phyloP scores from a whole-genome alignment of 2,329 filamentous ascomycete genomes.

The Colletotrichum eleusines region DNA sequence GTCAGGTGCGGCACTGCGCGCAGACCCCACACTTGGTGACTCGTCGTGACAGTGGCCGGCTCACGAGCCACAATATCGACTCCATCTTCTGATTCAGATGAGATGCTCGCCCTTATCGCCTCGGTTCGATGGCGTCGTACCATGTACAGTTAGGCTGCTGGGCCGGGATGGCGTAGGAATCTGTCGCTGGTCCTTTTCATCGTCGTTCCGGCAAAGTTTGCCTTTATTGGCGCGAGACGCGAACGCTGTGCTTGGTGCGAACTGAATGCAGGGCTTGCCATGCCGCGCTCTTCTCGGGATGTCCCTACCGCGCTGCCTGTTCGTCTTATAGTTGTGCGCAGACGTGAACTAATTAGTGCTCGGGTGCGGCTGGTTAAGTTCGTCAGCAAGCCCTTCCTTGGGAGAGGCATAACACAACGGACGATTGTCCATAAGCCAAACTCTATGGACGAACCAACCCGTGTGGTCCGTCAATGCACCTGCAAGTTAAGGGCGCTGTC shows the following conservation, averaged over 20 bases:
- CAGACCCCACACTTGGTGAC: slow-evolving; percentile 2
- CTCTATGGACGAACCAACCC: slow-evolving; percentile 26
- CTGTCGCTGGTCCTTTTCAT: background rate
- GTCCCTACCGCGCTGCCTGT: slow-evolving; percentile 25
- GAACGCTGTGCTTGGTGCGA: slow-evolving; percentile 20
- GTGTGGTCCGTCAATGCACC: slow-evolving; percentile 36
- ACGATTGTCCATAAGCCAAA: slow-evolving; percentile 34
- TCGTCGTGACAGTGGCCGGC: slow-evolving; percentile 13
- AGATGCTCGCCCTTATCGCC: slow-evolving; percentile 16
- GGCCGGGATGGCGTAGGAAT: background rate
- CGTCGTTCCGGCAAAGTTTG: background rate
- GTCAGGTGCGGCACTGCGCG: slow-evolving; percentile 12
- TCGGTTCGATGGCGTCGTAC: slow-evolving; percentile 17
- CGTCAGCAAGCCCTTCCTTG: slow-evolving; percentile 38
- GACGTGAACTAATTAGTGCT: background rate
- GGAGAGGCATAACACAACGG: slow-evolving; percentile 4
- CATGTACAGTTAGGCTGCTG: slow-evolving; percentile 10
- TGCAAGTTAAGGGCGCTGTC: slow-evolving; percentile 41
- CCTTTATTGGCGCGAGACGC: background rate
- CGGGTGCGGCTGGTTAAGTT: slow-evolving; percentile 18
- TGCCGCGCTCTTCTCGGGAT: slow-evolving; percentile 20
- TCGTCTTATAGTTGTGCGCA: slow-evolving; percentile 32
- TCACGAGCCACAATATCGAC: slow-evolving; percentile 28
- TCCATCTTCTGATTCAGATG: slow-evolving; percentile 11
- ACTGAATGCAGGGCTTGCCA: slow-evolving; percentile 29